A percentile compares a stretch with the other conserved stretches of the same genome.
Evolutionary conservation across 1,139 yeast species (phyloP).

Genomic region (Saccharomyces uvarum): DNA sequence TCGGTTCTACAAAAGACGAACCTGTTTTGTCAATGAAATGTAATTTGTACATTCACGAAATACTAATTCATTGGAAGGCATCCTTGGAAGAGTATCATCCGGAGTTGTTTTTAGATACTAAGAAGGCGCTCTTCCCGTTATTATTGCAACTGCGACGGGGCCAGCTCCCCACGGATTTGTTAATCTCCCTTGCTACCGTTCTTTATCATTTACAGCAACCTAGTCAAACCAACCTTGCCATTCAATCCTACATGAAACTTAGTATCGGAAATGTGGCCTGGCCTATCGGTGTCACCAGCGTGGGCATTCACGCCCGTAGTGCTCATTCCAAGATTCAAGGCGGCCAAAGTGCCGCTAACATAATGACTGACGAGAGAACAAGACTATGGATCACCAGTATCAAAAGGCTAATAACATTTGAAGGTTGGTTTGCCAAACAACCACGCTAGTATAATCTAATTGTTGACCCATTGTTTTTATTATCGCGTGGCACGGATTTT

Average conservation of each 20-base stretch:
- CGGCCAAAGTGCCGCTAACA: slow-evolving; percentile 46
- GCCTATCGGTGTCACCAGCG: slow-evolving; percentile 81
- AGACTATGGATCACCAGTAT: slow-evolving; percentile 70
- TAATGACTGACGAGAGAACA: slow-evolving; percentile 71
- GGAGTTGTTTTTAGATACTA: slow-evolving; percentile 42
- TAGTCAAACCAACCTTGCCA: slow-evolving; percentile 47
- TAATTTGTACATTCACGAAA: slow-evolving; percentile 43
- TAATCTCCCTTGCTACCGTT: slow-evolving; percentile 54
- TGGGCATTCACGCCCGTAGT: slow-evolving; percentile 72
- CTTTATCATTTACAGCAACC: slow-evolving; percentile 49
- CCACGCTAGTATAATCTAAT: background rate
- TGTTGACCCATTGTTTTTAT: background rate
- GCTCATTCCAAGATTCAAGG: slow-evolving; percentile 41
- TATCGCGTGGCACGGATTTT: background rate
- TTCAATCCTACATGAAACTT: slow-evolving; percentile 63
- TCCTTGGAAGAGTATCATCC: slow-evolving; percentile 13
- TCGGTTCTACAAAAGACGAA: slow-evolving; percentile 8
- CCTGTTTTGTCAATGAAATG: slow-evolving; percentile 35
- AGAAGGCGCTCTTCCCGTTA: slow-evolving; percentile 51
- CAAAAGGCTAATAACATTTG: slow-evolving; percentile 59
- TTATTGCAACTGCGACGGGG: slow-evolving; percentile 50
- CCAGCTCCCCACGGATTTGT: slow-evolving; percentile 39
- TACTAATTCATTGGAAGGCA: slow-evolving; percentile 42
- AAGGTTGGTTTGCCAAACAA: slow-evolving; percentile 31
- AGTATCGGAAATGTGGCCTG: slow-evolving; percentile 87